Percentiles rank a stretch among this genome's conserved stretches.
Conservation (phyloP, 371 early-diverging fungal species). For the Paraphysoderma sedebokerense region DNA sequence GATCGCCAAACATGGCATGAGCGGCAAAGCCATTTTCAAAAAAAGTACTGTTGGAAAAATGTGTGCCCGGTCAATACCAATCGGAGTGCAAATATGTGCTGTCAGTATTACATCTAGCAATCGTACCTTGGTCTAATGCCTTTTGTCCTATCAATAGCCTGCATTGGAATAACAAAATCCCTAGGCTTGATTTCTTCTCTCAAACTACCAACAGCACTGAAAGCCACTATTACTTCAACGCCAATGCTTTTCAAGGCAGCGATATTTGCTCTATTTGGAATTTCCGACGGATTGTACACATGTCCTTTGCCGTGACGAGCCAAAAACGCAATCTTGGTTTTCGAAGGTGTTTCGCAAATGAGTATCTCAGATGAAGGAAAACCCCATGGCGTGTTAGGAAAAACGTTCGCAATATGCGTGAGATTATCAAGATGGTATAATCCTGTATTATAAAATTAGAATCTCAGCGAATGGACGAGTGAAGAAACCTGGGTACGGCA, state of each 20-base stretch:
- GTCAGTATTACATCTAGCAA: no score
- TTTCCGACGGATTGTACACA: constrained; percentile 70
- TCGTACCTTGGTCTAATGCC: constrained; percentile 58
- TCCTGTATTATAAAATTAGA: constrained; percentile 30
- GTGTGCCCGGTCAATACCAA: no score
- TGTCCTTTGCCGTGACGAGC: constrained; percentile 92
- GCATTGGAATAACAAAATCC: constrained; percentile 84
- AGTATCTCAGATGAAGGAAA: constrained; percentile 46
- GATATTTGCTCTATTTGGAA: constrained; percentile 89
- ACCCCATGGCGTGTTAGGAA: constrained; percentile 92
- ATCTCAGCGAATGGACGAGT: background rate
- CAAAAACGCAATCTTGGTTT: constrained; percentile 81
- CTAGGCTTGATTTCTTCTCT: constrained; percentile 82
- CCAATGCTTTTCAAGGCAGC: constrained; percentile 90
- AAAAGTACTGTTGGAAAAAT: no score
- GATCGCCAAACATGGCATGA: constrained; percentile 85
- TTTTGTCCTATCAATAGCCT: constrained; percentile 92
- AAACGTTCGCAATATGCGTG: constrained; percentile 58
- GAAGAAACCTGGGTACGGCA: background rate
- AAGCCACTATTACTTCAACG: constrained; percentile 80
- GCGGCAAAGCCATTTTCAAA: constrained; percentile 84
- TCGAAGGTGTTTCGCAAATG: constrained; percentile 47
- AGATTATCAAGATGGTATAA: constrained; percentile 83
- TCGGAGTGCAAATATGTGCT: no score
- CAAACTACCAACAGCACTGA: constrained; percentile 64